Evolutionary conservation across 2,329 filamentous ascomycete genomes (phyloP), one percentile per base, ranked within the genome.

Genomic region (Apiospora sp.): DNA sequence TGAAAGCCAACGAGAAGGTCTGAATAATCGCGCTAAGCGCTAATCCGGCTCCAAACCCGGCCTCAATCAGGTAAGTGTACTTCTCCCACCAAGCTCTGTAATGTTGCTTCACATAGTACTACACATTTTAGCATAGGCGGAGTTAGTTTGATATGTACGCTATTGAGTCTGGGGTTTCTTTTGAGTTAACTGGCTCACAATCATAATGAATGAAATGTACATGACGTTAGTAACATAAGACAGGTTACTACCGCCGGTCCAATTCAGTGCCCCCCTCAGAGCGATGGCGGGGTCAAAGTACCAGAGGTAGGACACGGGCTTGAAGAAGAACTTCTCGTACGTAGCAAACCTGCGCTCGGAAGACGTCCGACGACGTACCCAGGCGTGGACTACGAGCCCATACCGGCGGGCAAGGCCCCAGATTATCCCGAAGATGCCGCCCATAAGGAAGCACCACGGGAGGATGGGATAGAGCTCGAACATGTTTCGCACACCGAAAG

Each of bases 31-130:
- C 76, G 41, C 76, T 73, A n/a, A 85, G 75, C 10, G 83, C 79
- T 6, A 85, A 78, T 2, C 83, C 83, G 1, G 80, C 81, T 41
- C 85, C 83, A 34, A 85, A 76, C 0, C 80, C 83, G 0, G 83
- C 82, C n/a, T 44, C 41, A n/a, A 68, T 68, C 67, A 68, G 44
- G 86, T 73, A 70, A 16, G 67, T 81, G 68, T 80, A 81, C 27
- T 77, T 74, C 69, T 79, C 80, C 80, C 80, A 81, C 72, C 72
- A 73, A 4, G 72, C 71, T 24, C 70, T 72, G 78, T 81, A 86
- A 3, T 84, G 86, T 14, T 68, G 67, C 27, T 68, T 68, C 34
- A 71, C 80, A 44, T 74, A 75, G 73, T 79, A 80, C 67, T 79
- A n/a, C n/a, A n/a, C n/a, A n/a, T n/a, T n/a, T n/a, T n/a, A n/a